phyloP scores from a whole-genome alignment of 305 asterid genomes.

The Ajuga reptans region DNA sequence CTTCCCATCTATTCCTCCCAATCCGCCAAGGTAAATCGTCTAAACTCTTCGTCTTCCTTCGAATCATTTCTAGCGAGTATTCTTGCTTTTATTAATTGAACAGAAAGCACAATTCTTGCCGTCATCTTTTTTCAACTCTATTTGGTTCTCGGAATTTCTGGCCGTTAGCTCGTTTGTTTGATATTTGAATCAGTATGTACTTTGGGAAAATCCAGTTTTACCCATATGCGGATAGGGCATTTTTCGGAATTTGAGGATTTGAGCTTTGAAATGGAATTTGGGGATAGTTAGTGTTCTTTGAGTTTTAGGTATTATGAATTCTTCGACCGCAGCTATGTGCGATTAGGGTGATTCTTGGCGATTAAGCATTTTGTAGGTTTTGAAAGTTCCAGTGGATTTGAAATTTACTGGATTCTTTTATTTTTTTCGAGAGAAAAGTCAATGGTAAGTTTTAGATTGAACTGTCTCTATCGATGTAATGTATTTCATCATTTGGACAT shows the following conservation, averaged over 20 bases:
- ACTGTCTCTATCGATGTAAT: not conserved
- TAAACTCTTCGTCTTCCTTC: not conserved
- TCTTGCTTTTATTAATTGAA: not conserved
- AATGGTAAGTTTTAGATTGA: not conserved
- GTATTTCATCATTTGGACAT: not conserved
- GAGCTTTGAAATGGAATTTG: not conserved
- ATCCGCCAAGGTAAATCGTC: constrained; percentile 17
- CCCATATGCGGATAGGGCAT: not conserved
- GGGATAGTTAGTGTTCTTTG: not conserved
- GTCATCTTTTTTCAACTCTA: not conserved
- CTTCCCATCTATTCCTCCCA: not conserved
- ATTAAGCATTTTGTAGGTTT: not conserved
- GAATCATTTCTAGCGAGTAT: not conserved
- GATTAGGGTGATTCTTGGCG: not conserved
- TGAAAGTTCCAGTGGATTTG: not conserved
- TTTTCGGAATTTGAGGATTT: not conserved
- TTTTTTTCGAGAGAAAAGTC: too few relatives aligned
- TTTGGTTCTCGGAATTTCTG: not conserved
- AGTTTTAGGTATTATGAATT: not conserved
- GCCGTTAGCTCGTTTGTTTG: not conserved
- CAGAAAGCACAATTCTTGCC: not conserved
- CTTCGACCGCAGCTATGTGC: not conserved
- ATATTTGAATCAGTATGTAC: not conserved
- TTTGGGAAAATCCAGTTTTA: not conserved
- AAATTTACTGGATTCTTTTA: not conserved